Conservation (phyloP, 139 green algal genomes). For the Picochlorum sp. region DNA sequence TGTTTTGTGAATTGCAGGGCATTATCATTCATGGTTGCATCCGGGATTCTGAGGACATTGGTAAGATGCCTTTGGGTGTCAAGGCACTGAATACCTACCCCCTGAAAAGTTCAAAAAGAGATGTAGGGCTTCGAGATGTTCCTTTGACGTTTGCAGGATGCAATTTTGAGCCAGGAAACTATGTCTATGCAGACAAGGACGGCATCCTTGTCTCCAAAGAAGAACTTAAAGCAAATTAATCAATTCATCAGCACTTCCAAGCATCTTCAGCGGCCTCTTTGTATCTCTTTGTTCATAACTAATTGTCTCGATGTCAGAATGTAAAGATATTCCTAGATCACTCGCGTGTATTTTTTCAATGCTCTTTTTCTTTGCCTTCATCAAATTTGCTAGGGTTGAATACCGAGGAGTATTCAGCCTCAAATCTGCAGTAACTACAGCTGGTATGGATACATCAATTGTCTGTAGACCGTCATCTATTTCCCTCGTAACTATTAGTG, state of each 20-base stretch:
- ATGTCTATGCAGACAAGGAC: conserved; percentile 82
- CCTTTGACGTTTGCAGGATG: conserved; percentile 62
- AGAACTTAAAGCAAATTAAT: conserved; percentile 39
- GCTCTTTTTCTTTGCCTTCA: conserved; percentile 87
- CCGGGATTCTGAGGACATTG: conserved; percentile 82
- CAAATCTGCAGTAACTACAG: conserved; percentile 85
- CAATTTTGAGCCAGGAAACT: conserved; percentile 64
- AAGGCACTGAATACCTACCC: conserved; percentile 83
- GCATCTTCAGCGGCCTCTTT: neutral
- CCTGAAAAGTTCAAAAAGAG: conserved; percentile 81
- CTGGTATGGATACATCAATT: conserved; percentile 63
- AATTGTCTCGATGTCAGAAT: conserved; percentile 2
- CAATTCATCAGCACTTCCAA: conserved; percentile 2
- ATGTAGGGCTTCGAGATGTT: conserved; percentile 72
- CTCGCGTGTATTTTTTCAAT: conserved; percentile 49
- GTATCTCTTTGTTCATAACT: neutral
- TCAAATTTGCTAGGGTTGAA: conserved; percentile 84
- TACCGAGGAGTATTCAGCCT: conserved; percentile 89
- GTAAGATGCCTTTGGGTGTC: conserved; percentile 71
- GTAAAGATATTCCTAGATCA: conserved; percentile 4
- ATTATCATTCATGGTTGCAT: conserved; percentile 95
- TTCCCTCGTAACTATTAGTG: conserved; percentile 33
- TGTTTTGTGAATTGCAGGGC: conserved; percentile 40
- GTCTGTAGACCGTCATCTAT: conserved; percentile 80
- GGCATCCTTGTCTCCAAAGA: conserved; percentile 65